phyloP scores from a whole-genome alignment of 2,329 filamentous ascomycete genomes.

The Atkinsonella hypoxylon region DNA sequence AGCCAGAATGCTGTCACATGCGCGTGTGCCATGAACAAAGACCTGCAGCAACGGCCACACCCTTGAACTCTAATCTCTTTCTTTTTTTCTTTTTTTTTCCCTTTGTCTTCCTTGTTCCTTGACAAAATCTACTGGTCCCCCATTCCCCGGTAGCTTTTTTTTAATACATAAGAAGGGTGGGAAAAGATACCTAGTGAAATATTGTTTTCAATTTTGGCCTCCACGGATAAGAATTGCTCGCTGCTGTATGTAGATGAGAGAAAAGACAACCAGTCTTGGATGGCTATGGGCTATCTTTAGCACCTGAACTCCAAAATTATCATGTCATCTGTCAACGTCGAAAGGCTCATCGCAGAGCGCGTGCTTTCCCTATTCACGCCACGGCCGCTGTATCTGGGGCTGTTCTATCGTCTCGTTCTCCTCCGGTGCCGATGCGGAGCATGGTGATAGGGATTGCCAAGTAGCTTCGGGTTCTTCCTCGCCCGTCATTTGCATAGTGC shows the following conservation, averaged over 20 bases:
- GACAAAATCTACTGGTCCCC: not conserved
- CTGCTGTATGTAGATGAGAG: not conserved
- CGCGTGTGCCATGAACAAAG: not conserved
- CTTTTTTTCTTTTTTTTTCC: not conserved
- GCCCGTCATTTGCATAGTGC: constrained; percentile 50
- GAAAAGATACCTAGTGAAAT: not conserved
- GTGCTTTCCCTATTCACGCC: constrained; percentile 4
- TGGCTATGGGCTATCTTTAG: not conserved
- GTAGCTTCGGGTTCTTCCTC: constrained; percentile 31
- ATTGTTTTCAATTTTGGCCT: not conserved
- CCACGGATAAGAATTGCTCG: not conserved
- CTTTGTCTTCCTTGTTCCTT: not conserved
- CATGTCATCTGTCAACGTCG: not conserved
- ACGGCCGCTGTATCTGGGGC: constrained; percentile 12
- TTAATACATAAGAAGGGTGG: not conserved
- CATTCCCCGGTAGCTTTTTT: not conserved
- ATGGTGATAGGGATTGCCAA: constrained; percentile 45
- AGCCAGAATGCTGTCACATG: not conserved
- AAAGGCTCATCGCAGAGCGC: not conserved
- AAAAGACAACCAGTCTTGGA: not conserved
- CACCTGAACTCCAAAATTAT: not conserved
- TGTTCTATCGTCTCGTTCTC: constrained; percentile 10
- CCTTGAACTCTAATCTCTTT: too few relatives aligned
- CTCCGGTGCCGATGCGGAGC: constrained; percentile 17
- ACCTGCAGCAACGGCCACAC: not conserved